Percentiles rank a stretch among this genome's conserved stretches.
Conservation (phyloP, 371 early-diverging fungal species). For the Mucor circinelloides region DNA sequence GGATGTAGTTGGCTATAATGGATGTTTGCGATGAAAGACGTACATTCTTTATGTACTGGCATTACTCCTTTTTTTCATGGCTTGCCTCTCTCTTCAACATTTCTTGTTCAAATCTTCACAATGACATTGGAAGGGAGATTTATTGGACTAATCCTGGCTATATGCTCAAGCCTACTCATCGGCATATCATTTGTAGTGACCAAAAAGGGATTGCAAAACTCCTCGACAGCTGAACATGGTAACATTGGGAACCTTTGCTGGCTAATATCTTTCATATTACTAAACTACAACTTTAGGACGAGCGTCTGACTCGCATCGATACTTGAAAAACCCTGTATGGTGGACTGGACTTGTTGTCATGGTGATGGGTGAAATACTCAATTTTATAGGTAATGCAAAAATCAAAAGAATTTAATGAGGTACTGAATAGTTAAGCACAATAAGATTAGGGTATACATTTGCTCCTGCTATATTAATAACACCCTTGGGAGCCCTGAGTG, state of each 20-base stretch:
- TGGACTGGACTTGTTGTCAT: constrained; percentile 12
- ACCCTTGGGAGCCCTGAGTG: constrained; percentile 89
- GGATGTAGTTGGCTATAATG: neutral
- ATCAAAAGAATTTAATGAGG: neutral
- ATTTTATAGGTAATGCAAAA: constrained; percentile 50
- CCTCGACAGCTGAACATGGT: constrained; percentile 8
- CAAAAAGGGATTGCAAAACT: constrained; percentile 7
- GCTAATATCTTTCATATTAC: neutral
- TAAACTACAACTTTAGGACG: constrained; percentile 1
- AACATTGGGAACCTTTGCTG: neutral
- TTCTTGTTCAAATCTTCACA: neutral
- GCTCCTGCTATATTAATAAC: constrained; percentile 92
- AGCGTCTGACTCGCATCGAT: constrained; percentile 6
- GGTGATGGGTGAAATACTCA: constrained; percentile 12
- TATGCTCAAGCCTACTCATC: constrained; percentile 5
- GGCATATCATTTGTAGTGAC: constrained; percentile 9
- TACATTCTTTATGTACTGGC: constrained; percentile 1
- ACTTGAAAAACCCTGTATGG: constrained; percentile 11
- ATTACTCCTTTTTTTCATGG: neutral
- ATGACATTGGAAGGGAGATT: constrained; percentile 7
- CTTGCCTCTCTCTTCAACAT: neutral
- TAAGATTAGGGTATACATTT: constrained; percentile 55
- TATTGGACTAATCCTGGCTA: constrained; percentile 6
- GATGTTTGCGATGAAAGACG: neutral
- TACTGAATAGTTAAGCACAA: neutral